phyloP scores from a whole-genome alignment of 2,329 filamentous ascomycete genomes.

The Phyllosticta citrichinensis region DNA sequence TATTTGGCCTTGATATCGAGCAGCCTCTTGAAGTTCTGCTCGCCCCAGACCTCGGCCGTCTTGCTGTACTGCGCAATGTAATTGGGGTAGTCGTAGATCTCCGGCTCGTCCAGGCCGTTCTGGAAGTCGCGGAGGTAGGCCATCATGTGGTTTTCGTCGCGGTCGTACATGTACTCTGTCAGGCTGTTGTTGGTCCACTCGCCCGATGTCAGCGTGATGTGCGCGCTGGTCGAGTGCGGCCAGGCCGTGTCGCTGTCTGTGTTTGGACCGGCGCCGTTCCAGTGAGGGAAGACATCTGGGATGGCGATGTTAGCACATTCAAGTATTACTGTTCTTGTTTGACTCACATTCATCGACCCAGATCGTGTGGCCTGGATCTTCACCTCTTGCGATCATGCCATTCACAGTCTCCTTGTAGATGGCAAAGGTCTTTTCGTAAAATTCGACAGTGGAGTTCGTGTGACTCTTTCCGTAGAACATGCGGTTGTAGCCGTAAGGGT shows the following conservation, averaged over 20 bases:
- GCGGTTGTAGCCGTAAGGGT: constrained; percentile 9
- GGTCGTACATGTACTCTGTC: constrained; percentile 3
- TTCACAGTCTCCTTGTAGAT: constrained; percentile 7
- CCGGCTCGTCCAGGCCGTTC: background rate
- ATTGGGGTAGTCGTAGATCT: constrained; percentile 8
- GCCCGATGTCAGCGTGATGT: constrained; percentile 6
- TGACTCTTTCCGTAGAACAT: constrained; percentile 8
- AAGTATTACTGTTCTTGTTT: background rate
- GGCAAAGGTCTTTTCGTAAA: constrained; percentile 5
- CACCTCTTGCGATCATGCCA: constrained; percentile 6
- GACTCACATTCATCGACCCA: constrained; percentile 7
- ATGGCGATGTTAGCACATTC: background rate
- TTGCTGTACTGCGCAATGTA: constrained; percentile 6
- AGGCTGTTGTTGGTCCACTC: constrained; percentile 6
- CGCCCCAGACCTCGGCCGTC: constrained; percentile 2
- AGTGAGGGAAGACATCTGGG: constrained; percentile 1
- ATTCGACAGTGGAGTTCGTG: constrained; percentile 1
- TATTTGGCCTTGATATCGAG: constrained; percentile 6
- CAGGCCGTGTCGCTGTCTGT: background rate
- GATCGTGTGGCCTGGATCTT: constrained; percentile 5
- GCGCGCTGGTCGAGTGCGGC: constrained; percentile 5
- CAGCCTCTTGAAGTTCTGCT: constrained; percentile 1
- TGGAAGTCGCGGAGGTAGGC: constrained; percentile 4
- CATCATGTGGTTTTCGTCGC: constrained; percentile 2
- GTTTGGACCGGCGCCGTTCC: constrained; percentile 3